phyloP scores from a whole-genome alignment of 1,139 yeast species.

The Candida tropicalis region DNA sequence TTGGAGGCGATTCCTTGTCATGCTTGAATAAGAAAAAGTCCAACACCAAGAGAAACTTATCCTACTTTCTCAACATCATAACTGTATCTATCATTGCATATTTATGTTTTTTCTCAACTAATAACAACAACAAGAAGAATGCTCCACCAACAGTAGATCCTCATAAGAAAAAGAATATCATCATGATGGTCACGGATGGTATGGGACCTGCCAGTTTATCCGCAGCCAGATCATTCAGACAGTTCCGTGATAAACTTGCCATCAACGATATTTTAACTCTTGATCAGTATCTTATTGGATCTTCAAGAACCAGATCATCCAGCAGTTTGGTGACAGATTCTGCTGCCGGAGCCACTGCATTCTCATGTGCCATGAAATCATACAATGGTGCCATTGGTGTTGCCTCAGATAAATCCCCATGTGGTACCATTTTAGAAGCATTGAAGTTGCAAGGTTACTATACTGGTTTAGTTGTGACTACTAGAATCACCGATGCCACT shows the following conservation, averaged over 20 bases:
- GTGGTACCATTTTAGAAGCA: conserved; percentile 85
- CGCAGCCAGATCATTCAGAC: conserved; percentile 71
- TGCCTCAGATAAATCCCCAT: conserved; percentile 57
- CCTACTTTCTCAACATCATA: conserved; percentile 16
- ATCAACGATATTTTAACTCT: conserved; percentile 56
- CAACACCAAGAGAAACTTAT: conserved; percentile 11
- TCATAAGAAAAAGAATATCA: conserved; percentile 54
- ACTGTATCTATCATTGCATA: conserved; percentile 17
- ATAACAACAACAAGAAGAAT: neutral
- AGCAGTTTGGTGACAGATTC: conserved; percentile 80
- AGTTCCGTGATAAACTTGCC: conserved; percentile 47
- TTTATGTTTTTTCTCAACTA: conserved; percentile 13
- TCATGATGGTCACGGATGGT: conserved; percentile 89
- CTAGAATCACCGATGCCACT: conserved; percentile 72
- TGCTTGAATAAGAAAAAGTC: conserved; percentile 12
- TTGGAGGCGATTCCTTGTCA: conserved; percentile 17
- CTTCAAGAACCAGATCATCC: conserved; percentile 75
- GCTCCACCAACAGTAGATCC: conserved; percentile 14
- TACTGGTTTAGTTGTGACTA: conserved; percentile 87
- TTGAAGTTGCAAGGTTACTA: conserved; percentile 73
- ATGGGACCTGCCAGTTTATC: conserved; percentile 88
- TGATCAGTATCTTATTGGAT: conserved; percentile 72
- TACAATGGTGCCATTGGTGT: conserved; percentile 89
- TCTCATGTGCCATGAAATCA: conserved; percentile 74
- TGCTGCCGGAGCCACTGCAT: conserved; percentile 95